A percentile compares a stretch with the other conserved stretches of the same genome.
phyloP scores from a whole-genome alignment of 441 rosid genomes.

The Croton laevigatus region DNA sequence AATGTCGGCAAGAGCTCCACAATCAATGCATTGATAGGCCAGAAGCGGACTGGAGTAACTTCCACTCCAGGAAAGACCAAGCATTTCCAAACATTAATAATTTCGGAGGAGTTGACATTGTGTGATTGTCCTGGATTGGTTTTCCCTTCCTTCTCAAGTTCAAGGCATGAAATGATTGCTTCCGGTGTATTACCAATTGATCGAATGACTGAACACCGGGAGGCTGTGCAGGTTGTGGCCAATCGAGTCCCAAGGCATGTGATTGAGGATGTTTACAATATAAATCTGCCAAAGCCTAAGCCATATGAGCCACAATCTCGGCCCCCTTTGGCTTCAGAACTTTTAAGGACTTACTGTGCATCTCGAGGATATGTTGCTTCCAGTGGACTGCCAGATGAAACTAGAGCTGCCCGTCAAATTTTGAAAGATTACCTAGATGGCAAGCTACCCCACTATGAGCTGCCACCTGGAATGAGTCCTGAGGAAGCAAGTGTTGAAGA shows the following conservation, averaged over 20 bases:
- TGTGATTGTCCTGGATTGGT: slow-evolving; percentile 96
- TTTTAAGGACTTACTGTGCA: slow-evolving; percentile 67
- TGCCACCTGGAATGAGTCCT: slow-evolving; percentile 60
- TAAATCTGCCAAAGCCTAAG: slow-evolving; percentile 79
- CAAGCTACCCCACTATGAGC: slow-evolving; percentile 67
- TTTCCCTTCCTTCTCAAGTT: slow-evolving; percentile 92
- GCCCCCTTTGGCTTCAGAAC: slow-evolving; percentile 73
- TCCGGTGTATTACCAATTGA: slow-evolving; percentile 92
- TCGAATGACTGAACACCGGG: slow-evolving; percentile 83
- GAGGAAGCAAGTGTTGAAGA: slow-evolving; percentile 34
- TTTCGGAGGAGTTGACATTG: slow-evolving; percentile 70
- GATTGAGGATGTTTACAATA: slow-evolving; percentile 70
- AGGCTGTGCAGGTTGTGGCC: slow-evolving; percentile 87
- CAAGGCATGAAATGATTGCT: slow-evolving; percentile 88
- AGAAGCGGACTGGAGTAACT: slow-evolving; percentile 90
- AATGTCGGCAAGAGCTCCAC: slow-evolving; percentile 96
- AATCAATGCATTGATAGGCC: slow-evolving; percentile 89
- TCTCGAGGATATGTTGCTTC: slow-evolving; percentile 83
- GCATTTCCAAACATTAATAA: slow-evolving; percentile 86
- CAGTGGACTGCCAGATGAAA: slow-evolving; percentile 92
- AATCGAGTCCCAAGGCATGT: slow-evolving; percentile 60
- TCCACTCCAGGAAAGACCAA: slow-evolving; percentile 95
- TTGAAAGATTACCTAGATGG: slow-evolving; percentile 84
- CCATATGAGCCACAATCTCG: slow-evolving; percentile 70
- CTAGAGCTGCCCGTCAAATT: slow-evolving; percentile 79